Base-by-base conservation (phyloP, 352 stramenopile genomes). In the Globisporangium abappressorium region DNA sequence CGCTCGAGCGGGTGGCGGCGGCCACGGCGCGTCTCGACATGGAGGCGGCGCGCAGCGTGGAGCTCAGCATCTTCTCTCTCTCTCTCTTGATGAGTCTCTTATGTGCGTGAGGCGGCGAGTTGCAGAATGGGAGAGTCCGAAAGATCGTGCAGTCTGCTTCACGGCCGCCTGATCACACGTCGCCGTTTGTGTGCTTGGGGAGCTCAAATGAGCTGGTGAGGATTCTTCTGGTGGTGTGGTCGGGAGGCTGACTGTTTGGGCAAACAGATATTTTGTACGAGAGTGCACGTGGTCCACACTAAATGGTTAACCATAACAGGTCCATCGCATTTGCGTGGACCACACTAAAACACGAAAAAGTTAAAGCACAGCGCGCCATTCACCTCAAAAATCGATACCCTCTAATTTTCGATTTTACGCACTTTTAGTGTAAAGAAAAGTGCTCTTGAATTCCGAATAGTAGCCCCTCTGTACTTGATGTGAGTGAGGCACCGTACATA, bases 151-250 rank as follows among this genome's bases (percentile, higher is more conserved):
- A 33, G 30, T 33, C 30, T 33, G 30, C 30, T 43, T 43, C 36
- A 14, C 12, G 30, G 30, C 30, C 30, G 14, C 12, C 41, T 47
- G 41, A 47, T 24, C 7, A 28, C 41, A 36, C 20, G 34, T 53
- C 24, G 36, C n/a, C 3, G 41, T 14, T 14, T 43, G 36, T 43
- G 15, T 18, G 36, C 36, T 43, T 43, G 36, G 36, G 36, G 36
- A 43, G 36, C 36, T 43, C 36, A 43, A 11, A 43, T 43, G 33
- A 11, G 36, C 28, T 51, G 18, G 6, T 56, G 43, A 41, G 65
- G 57, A 76, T 77, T 72, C 70, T 80, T 76, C 73, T 82, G 76
- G 76, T 82, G 75, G 68, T 65, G 68, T 36, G 20, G 43, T 66
- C 22, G 38, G 43, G 55, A 51, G 26, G 20, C n/a, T 9, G 55